Base-by-base conservation (phyloP, 139 green algal species). In the Chlamydomonas schloesseri region DNA sequence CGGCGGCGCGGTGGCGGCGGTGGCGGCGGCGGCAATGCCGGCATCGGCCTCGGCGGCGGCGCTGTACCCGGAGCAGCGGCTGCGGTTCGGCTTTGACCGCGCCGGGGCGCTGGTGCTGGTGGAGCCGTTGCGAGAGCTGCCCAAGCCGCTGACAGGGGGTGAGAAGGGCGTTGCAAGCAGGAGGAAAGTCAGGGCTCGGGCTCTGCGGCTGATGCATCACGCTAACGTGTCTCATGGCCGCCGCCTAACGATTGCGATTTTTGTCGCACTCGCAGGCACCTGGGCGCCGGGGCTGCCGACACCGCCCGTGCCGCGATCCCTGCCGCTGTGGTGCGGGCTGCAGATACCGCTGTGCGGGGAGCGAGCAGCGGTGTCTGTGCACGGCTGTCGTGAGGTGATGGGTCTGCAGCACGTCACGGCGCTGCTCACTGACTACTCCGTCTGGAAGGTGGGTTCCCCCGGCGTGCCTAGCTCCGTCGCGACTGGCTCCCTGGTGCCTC, bases 11-110 rank as follows among this genome's bases (percentile, higher is more conserved):
- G 42, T 50, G 42, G 42, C 42, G 42, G 42, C 42, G 42, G 42
- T 50, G 42, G 42, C 42, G 42, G 42, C 42, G 42, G 42, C 42
- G 42, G 42, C 42, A 5, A 5, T 50, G 42, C 42, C 42, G 6
- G 8, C 42, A 8, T 50, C 42, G 42, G 42, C 42, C 42, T 50
- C 42, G 42, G 42, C 42, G 42, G 14, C 18, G 46, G 20, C 65
- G n/a, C 33, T 84, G n/a, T 84, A 76, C 67, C 78, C 78, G 13
- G 78, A 84, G 62, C 78, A 84, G 58, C 65, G 64, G n/a, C 78
- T 84, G 78, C 78, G 78, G 15, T 84, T 65, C n/a, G 78, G 64
- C 21, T 75, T 75, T 4, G 64, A 84, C 46, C 78, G 78, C 34
- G 64, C 36, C 15, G 58, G 64, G 2, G 64, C n/a, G 21, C 29